phyloP scores from a whole-genome alignment of 176 grass and related monocot species.

The Thalia dealbata region DNA sequence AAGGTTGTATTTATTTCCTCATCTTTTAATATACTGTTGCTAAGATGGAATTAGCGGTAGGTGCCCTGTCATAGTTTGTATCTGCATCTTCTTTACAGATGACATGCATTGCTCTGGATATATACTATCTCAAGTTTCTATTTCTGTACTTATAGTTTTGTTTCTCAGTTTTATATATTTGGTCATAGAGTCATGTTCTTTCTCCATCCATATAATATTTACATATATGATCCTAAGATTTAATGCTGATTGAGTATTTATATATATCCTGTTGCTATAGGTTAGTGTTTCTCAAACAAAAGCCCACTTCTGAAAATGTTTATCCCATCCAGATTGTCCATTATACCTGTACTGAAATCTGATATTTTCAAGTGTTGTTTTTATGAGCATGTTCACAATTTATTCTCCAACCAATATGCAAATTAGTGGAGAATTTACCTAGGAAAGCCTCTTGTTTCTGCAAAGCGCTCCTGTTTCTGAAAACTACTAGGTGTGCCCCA shows the following conservation, averaged over 20 bases:
- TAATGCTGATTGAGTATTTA: not conserved
- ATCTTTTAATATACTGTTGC: not conserved
- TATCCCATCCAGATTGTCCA: too few relatives aligned
- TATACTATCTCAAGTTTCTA: too few relatives aligned
- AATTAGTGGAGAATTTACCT: too few relatives aligned
- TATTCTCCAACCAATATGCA: too few relatives aligned
- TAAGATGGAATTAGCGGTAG: not conserved
- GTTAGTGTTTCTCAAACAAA: not conserved
- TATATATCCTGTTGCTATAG: not conserved
- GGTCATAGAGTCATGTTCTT: not conserved
- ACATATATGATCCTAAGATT: not conserved
- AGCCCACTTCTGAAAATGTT: not conserved
- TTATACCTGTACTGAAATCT: too few relatives aligned
- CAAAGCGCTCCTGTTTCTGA: too few relatives aligned
- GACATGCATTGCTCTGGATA: not conserved
- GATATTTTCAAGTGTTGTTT: too few relatives aligned
- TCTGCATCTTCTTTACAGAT: not conserved
- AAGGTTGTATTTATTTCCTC: slow-evolving; percentile 41
- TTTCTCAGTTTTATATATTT: not conserved
- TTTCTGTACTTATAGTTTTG: not conserved
- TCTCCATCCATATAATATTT: not conserved
- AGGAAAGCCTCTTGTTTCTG: too few relatives aligned
- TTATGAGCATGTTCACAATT: too few relatives aligned
- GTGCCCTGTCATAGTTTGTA: not conserved
- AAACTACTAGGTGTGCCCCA: too few relatives aligned